Evolutionary conservation across 1,284 basidiomycete genomes (phyloP), one percentile per base, ranked within the genome.

Genomic region (Heterobasidion annosum): DNA sequence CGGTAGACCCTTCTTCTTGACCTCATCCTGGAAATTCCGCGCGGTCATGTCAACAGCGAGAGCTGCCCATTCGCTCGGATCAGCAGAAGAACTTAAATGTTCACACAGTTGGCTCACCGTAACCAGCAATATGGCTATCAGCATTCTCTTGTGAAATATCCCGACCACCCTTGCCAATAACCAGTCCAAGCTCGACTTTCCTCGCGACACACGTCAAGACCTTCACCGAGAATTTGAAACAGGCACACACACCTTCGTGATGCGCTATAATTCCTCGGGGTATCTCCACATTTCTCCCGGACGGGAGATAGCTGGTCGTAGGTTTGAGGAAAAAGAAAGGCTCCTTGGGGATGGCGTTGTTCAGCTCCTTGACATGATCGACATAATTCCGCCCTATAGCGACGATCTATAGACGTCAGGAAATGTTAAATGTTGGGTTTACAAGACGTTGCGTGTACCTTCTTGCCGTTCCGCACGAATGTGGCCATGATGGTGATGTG

Each of bases 311-410:
- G 64, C 89, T 92, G 3, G 88, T 84, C 2, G 96, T 98, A 4
- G 96, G 96, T 73, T 99, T 99, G 44, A 98, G 74, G 77, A 98
- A 99, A 81, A 98, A 97, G 79, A 99, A 98, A 0, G 96, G 96
- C 67, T 98, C 94, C 65, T 87, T 92, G 1, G 96, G 95, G 3
- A 88, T 75, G 6, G 89, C 78, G 68, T 98, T 98, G 66, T 87
- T 88, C 50, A 98, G 81, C 69, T 98, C 95, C 70, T 92, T 93
- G 66, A 88, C 88, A 65, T 97, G 93, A 51, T 91, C 91, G 15
- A 76, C 78, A 65, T 89, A 91, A 70, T 91, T 90, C 57, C 90
- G 78, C 48, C 93, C 93, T 59, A 95, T 95, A 49, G 92, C 93
- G 42, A 96, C 85, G 63, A 95, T 93, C 87, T 92, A 25, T 10